phyloP scores from a whole-genome alignment of 2,329 filamentous ascomycete genomes.

The Fusarium domesticum region DNA sequence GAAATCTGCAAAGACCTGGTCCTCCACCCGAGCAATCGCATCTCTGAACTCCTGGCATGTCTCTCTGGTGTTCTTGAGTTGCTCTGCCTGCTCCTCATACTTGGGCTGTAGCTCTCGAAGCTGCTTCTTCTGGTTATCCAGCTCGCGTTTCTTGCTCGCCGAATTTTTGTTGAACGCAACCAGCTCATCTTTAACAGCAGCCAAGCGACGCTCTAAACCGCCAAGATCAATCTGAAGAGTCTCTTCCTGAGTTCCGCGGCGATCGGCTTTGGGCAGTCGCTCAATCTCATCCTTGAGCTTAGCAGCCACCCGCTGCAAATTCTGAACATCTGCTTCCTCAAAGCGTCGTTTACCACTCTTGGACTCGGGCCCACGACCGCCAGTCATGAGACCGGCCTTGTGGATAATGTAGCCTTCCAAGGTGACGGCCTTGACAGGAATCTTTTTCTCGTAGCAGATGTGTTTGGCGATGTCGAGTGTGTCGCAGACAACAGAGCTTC shows the following conservation, averaged over 20 bases:
- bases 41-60: slow-evolving; percentile 52
- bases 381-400: slow-evolving; percentile 95
- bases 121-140: slow-evolving; percentile 69
- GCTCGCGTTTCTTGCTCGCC: slow-evolving; percentile 76
- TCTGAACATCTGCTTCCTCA: slow-evolving; percentile 86
- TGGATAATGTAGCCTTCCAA: slow-evolving; percentile 95
- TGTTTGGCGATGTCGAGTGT: slow-evolving; percentile 81
- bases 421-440: slow-evolving; percentile 92
- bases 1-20: slow-evolving; percentile 81
- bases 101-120: slow-evolving; percentile 75
- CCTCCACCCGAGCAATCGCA: slow-evolving; percentile 77
- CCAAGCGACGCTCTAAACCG: slow-evolving; percentile 73
- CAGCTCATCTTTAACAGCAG: slow-evolving; percentile 71
- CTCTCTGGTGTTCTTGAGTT: slow-evolving; percentile 57
- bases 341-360: slow-evolving; percentile 77
- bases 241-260: slow-evolving; percentile 75
- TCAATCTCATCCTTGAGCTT: slow-evolving; percentile 75
- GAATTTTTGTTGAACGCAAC: slow-evolving; percentile 78
- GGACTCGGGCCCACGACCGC: slow-evolving; percentile 75
- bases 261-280: slow-evolving; percentile 74
- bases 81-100: slow-evolving; percentile 66
- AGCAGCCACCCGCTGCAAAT: slow-evolving; percentile 71
- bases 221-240: slow-evolving; percentile 73
- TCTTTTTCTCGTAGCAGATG: slow-evolving; percentile 78
- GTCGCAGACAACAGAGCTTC: slow-evolving; percentile 92